These are phyloP conservation scores for Lathyrus aphaca DNA, from an alignment of 306 rosid genomes.

Conservation along the genomic window DNA sequence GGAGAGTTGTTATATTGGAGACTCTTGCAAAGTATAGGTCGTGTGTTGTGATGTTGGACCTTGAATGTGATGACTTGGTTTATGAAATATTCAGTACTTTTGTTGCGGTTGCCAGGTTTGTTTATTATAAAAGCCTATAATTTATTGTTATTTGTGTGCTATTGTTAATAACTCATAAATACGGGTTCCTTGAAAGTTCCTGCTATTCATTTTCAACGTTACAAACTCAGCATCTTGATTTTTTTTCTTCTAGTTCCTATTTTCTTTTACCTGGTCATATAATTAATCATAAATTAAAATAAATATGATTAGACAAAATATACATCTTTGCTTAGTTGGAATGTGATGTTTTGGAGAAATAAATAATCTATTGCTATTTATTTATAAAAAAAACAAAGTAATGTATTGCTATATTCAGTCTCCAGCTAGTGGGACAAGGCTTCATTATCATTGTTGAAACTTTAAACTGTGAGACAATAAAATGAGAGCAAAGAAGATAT, in stretches of 20 bases:
- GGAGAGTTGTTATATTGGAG: slow-evolving; percentile 97
- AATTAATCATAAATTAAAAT: slow-evolving; percentile 5
- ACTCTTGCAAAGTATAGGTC: slow-evolving; percentile 98
- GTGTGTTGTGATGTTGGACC: slow-evolving; percentile 98
- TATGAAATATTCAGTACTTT: slow-evolving; percentile 90
- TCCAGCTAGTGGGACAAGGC: slow-evolving; percentile 17
- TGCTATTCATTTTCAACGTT: slow-evolving; percentile 22
- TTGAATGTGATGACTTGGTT: slow-evolving; percentile 94
- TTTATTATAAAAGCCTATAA: slow-evolving; percentile 27
- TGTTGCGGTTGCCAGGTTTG: slow-evolving; percentile 89
- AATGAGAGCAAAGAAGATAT: background rate
- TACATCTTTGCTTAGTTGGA: slow-evolving; percentile 30
- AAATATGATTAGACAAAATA: slow-evolving; percentile 24
- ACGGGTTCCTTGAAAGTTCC: slow-evolving; percentile 24
- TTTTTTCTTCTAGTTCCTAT: background rate
- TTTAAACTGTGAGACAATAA: slow-evolving; percentile 18
- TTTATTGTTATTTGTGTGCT: slow-evolving; percentile 4
- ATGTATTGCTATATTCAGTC: slow-evolving; percentile 20
- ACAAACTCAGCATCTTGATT: slow-evolving; percentile 20
- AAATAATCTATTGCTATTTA: slow-evolving; percentile 21
- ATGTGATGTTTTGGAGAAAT: slow-evolving; percentile 28
- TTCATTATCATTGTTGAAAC: slow-evolving; percentile 26
- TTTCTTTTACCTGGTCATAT: slow-evolving; percentile 9
- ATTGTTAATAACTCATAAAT: slow-evolving; percentile 12
- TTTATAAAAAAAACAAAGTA: background rate